Evolutionary conservation across 306 rosid genomes (phyloP), one percentile per base, ranked within the genome.

Genomic region (Macrotyloma uniflorum): DNA sequence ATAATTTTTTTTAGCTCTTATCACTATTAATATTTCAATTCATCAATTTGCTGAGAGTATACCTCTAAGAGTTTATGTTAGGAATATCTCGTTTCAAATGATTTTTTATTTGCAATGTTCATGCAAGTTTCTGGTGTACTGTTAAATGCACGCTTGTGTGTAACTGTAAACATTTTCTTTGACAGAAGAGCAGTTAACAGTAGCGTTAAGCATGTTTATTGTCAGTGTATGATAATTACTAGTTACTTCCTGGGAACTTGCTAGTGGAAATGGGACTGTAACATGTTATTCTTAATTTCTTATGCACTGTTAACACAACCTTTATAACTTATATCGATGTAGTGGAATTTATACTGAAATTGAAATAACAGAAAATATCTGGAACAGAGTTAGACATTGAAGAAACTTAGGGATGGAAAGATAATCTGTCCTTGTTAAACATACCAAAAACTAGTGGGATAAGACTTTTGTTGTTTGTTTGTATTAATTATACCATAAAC

Each of bases 211-310:
- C 55, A n/a, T 72, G 42, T 62, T 46, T 53, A 9, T 38, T 19
- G 26, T 38, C 20, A 53, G 55, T 76, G 42, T 8, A 28, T 74
- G 38, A 47, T 12, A 58, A 0, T 59, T 68, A 28, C 47, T 36
- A 36, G 54, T 36, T 55, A 51, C 43, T 75, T 80, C 67, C 5
- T 74, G 36, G 65, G 80, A 54, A 33, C 65, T 57, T 16, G 61
- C 69, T n/a, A n/a, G 28, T 42, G 35, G 59, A 14, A 38, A 63
- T 70, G 54, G 65, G 63, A 23, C 22, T 5, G 18, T 77, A 54
- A 58, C 55, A 51, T 32, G 16, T 61, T 45, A 82, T 80, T 38
- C 36, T 64, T 55, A 22, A 46, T 47, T 73, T 59, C 67, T 36
- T 74, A 20, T 54, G 55, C 5, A 40, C 64, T 11, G 53, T n/a